Conservation (phyloP, 2,329 filamentous ascomycete genomes). For the Karstenula rhodostoma region DNA sequence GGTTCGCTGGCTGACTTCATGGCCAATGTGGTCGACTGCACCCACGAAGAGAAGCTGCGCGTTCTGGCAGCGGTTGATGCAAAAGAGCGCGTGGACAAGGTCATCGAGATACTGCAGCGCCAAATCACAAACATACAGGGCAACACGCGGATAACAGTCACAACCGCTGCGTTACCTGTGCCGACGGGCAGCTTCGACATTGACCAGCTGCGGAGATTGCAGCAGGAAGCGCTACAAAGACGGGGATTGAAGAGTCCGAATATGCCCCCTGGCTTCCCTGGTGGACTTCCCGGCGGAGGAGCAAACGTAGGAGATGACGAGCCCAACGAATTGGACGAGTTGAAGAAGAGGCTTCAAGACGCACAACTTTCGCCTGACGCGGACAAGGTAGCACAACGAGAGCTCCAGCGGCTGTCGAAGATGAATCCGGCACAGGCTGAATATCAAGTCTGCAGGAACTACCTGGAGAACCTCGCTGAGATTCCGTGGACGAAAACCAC, state of each 20-base stretch:
- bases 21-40: conserved; percentile 88
- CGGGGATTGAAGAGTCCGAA: conserved; percentile 42
- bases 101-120: conserved; percentile 82
- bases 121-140: conserved; percentile 86
- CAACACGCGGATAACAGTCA: conserved; percentile 83
- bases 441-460: conserved; percentile 91
- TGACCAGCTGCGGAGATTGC: conserved; percentile 53
- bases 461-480: conserved; percentile 91
- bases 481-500: conserved; percentile 91
- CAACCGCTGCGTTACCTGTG: conserved; percentile 68
- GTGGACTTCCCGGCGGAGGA: conserved; percentile 53
- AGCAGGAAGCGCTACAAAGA: conserved; percentile 53
- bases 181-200: conserved; percentile 51
- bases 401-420: conserved; percentile 86
- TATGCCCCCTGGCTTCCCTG: conserved; percentile 50
- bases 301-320: conserved; percentile 73
- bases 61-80: conserved; percentile 83
- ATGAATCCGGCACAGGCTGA: conserved; percentile 97
- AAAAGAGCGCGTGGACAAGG: conserved; percentile 78
- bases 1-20: conserved; percentile 94
- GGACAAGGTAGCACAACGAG: conserved; percentile 87
- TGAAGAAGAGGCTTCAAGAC: conserved; percentile 85
- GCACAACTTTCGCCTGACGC: conserved; percentile 85
- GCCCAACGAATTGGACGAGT: conserved; percentile 86
- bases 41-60: conserved; percentile 88